phyloP scores from a whole-genome alignment of 805 yeast species.

The Suhomyces kilbournensis region DNA sequence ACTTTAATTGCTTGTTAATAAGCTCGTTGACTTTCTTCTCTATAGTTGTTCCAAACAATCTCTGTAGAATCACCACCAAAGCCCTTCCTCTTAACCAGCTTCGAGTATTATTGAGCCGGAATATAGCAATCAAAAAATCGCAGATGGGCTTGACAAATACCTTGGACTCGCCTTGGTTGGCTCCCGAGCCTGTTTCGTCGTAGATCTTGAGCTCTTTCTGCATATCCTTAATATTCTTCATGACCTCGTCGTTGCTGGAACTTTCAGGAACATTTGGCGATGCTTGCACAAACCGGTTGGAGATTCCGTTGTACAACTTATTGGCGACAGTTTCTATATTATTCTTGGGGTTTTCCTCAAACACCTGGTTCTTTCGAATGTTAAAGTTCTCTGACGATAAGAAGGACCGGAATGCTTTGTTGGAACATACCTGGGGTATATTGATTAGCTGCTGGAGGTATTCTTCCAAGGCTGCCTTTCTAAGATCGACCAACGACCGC shows the following conservation, averaged over 20 bases:
- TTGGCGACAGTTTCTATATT: slow-evolving; percentile 32
- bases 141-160: slow-evolving; percentile 80
- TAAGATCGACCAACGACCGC: slow-evolving; percentile 56
- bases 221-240: slow-evolving; percentile 44
- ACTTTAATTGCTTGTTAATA: slow-evolving; percentile 32
- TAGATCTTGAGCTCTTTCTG: slow-evolving; percentile 52
- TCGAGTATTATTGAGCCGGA: slow-evolving; percentile 60
- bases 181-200: slow-evolving; percentile 34
- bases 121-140: slow-evolving; percentile 67
- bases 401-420: slow-evolving; percentile 69
- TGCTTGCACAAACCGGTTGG: slow-evolving; percentile 11
- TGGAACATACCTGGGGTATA: slow-evolving; percentile 70
- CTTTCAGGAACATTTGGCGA: slow-evolving; percentile 1
- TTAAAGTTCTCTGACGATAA: slow-evolving; percentile 67
- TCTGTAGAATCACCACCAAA: slow-evolving; percentile 74
- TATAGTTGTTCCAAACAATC: slow-evolving; percentile 81
- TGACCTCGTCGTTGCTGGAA: slow-evolving; percentile 13
- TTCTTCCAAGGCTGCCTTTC: slow-evolving; percentile 58
- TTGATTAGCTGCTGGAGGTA: slow-evolving; percentile 58
- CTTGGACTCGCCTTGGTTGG: slow-evolving; percentile 9
- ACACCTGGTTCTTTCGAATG: slow-evolving; percentile 26
- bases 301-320: slow-evolving; percentile 30
- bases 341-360: slow-evolving; percentile 19
- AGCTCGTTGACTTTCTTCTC: slow-evolving; percentile 61
- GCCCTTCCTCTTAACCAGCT: slow-evolving; percentile 88